These are phyloP conservation scores for Calendula officinalis DNA, from an alignment of 129 eudicot species.

Conservation along the genomic window DNA sequence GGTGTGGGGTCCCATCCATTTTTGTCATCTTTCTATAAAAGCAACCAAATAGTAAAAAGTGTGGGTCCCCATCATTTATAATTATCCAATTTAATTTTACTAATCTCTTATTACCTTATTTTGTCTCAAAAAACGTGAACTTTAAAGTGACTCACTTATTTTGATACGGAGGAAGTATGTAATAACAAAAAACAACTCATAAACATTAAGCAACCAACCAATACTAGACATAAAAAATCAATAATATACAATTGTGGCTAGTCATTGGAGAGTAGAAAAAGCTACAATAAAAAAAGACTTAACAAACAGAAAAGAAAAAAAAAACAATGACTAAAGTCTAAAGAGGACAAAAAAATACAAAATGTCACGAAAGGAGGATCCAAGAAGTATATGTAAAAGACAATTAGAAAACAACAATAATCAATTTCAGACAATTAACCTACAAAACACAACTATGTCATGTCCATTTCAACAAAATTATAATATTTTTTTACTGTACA, in stretches of 20 bases:
- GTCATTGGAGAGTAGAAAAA: not conserved
- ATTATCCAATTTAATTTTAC: no score
- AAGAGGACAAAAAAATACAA: not conserved
- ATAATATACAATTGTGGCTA: no score
- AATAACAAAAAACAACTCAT: no score
- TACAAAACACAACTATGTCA: conserved; percentile 27
- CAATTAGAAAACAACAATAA: conserved; percentile 28
- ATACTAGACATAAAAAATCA: not conserved
- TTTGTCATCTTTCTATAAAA: no score
- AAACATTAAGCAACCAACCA: not conserved
- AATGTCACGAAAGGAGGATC: conserved; percentile 4
- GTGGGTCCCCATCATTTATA: no score
- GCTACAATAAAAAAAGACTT: not conserved
- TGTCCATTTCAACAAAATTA: conserved; percentile 40
- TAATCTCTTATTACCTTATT: no score
- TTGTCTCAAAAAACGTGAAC: no score
- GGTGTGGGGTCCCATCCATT: no score
- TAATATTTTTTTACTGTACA: conserved; percentile 31
- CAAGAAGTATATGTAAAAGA: conserved; percentile 23
- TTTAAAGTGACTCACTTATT: no score
- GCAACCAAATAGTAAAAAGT: no score
- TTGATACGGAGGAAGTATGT: no score
- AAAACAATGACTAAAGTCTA: not conserved
- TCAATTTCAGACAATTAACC: conserved; percentile 28
- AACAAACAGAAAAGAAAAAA: not conserved